Evolutionary conservation across 805 yeast genomes (phyloP).

Genomic region (Wickerhamomyces mucosus): DNA sequence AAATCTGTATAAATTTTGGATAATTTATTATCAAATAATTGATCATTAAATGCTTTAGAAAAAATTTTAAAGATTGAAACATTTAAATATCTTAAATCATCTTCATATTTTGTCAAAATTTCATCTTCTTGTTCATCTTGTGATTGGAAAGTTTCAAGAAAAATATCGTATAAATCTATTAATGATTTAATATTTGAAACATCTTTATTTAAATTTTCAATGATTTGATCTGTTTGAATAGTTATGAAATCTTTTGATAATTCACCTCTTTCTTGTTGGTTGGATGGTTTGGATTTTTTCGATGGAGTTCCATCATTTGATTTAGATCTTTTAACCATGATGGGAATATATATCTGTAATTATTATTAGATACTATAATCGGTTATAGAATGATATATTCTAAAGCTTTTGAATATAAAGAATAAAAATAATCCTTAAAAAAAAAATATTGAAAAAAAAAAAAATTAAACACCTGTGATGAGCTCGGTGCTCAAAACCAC

Average conservation of each 20-base stretch:
- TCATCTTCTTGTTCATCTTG: constrained; percentile 12
- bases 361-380: too few species aligned
- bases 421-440: too few species aligned
- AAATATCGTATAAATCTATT: constrained; percentile 13
- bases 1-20: constrained; percentile 26
- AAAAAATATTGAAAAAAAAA: not conserved
- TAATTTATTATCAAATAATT: constrained; percentile 6
- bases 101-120: constrained; percentile 12
- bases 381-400: too few species aligned
- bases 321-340: constrained; percentile 10
- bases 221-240: constrained; percentile 3
- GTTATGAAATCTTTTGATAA: constrained; percentile 11
- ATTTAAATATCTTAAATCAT: constrained; percentile 12
- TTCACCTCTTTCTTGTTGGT: not conserved
- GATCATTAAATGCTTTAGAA: constrained; percentile 13
- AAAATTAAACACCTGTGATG: too few species aligned
- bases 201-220: constrained; percentile 4
- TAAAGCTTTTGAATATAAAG: not conserved
- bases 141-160: constrained; percentile 9
- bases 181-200: constrained; percentile 4
- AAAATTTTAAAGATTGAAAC: constrained; percentile 15
- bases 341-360: not conserved
- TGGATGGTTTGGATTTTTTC: constrained; percentile 3
- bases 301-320: constrained; percentile 1
- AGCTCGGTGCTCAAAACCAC: too few species aligned